Conservation (phyloP, 306 rosid species). For the Prunus padus region DNA sequence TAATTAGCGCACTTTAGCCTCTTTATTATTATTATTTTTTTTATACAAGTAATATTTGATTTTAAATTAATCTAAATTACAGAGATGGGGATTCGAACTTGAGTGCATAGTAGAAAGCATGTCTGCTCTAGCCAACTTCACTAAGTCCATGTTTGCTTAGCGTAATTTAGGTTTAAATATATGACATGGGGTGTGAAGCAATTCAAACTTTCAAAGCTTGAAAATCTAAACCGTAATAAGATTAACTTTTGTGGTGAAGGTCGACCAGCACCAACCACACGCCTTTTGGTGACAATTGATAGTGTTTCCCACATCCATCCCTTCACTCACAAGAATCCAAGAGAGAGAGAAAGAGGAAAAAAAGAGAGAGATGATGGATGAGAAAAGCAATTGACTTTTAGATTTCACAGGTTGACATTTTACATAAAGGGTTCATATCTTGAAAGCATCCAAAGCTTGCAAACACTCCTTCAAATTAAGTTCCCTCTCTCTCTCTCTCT, state of each 20-base stretch:
- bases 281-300: slow-evolving; percentile 55
- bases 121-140: no score
- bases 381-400: slow-evolving; percentile 67
- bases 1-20: no score
- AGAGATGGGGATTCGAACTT: accelerated
- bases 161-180: no score
- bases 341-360: slow-evolving; percentile 24
- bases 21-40: no score
- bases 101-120: no score
- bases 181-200: not conserved
- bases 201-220: slow-evolving; percentile 29
- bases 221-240: slow-evolving; percentile 23
- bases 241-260: slow-evolving; percentile 40
- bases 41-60: no score
- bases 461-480: slow-evolving; percentile 31
- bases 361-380: slow-evolving; percentile 22
- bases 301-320: slow-evolving; percentile 88
- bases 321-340: slow-evolving; percentile 85
- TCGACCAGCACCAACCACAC: slow-evolving; percentile 54
- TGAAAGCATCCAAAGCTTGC: slow-evolving; percentile 81
- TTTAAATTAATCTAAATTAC: no score
- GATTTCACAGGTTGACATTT: slow-evolving; percentile 84
- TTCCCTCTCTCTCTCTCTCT: not conserved
- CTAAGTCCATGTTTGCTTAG: no score
- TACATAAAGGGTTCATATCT: slow-evolving; percentile 31